Evolutionary conservation across 371 early-diverging fungal genomes (phyloP), one percentile per base, ranked within the genome.

Genomic region (Rhizopus arrhizus): DNA sequence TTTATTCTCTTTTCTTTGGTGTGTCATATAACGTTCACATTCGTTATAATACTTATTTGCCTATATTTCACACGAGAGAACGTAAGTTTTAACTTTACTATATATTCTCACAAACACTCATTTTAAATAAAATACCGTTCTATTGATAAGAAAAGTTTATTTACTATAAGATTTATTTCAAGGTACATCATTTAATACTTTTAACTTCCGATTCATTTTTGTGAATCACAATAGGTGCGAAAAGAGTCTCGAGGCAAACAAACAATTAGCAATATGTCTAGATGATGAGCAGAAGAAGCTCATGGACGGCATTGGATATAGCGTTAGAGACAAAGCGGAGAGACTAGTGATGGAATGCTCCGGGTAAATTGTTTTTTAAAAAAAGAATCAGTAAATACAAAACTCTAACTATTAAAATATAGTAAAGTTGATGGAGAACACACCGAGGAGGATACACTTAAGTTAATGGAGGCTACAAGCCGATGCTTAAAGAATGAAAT

Each of bases 401-500:
- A 58, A 22, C 31, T 8, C 40, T n/a, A n/a, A n/a, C n/a, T n/a
- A n/a, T n/a, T 42, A 58, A 64, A 42, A 45, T 60, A 53, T 13
- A 64, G 65, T 22, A 52, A 59, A 29, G 15, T 15, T 3, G 59
- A 64, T 59, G 51, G 59, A 2, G 58, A 28, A 5, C 59, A 59
- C 28, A 59, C 65, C 7, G 65, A 52, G 11, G 53, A 65, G 11
- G 65, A 65, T 53, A 65, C 60, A 4, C 40, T 65, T 11, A 65
- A 65, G 40, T n/a, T 65, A 16, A 65, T 65, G 53, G 60, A 59
- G 28, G 49, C 55, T 12, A 65, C 65, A 5, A 64, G 47, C 22
- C 34, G 53, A 2, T 64, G 64, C 38, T 53, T 64, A 50, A 59
- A 54, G 42, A 38, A 56, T 33, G 57, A 65, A 41, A 65, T 60